Conservation (phyloP, 495 filamentous ascomycete genomes). For the Clavariopsis aquatica region DNA sequence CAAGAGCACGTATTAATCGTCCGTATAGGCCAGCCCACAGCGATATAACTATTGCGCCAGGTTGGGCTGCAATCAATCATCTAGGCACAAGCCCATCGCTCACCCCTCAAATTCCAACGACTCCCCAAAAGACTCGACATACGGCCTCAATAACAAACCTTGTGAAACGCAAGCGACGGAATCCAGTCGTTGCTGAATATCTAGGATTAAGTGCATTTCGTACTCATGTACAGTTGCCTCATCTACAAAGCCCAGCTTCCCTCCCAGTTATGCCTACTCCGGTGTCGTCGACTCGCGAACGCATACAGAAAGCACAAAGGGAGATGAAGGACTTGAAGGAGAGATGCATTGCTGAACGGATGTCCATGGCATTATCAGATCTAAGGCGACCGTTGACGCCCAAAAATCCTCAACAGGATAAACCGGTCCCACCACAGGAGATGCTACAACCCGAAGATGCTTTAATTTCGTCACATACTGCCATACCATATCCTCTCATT, state of each 20-base stretch:
- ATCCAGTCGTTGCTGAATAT: conserved; percentile 20
- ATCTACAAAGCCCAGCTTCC: neutral
- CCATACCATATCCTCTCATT: no score
- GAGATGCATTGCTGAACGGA: conserved; percentile 16
- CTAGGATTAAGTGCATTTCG: neutral
- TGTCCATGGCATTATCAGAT: conserved; percentile 15
- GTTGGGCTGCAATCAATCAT: neutral
- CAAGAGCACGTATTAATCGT: neutral
- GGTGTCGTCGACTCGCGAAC: conserved; percentile 1
- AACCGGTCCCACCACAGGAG: neutral
- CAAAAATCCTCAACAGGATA: neutral
- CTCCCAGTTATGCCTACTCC: neutral
- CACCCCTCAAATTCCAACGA: neutral
- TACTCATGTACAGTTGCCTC: neutral
- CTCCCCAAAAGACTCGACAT: neutral
- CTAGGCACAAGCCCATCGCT: neutral
- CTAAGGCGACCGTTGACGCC: conserved; percentile 1
- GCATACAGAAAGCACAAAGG: neutral
- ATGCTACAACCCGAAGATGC: no score
- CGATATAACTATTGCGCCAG: neutral
- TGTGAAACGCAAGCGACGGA: neutral
- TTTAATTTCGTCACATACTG: no score
- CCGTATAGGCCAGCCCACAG: neutral
- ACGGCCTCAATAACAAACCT: neutral
- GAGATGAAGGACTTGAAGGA: conserved; percentile 2